phyloP scores from a whole-genome alignment of 73 alveolate genomes.

The Paramecium caudatum region DNA sequence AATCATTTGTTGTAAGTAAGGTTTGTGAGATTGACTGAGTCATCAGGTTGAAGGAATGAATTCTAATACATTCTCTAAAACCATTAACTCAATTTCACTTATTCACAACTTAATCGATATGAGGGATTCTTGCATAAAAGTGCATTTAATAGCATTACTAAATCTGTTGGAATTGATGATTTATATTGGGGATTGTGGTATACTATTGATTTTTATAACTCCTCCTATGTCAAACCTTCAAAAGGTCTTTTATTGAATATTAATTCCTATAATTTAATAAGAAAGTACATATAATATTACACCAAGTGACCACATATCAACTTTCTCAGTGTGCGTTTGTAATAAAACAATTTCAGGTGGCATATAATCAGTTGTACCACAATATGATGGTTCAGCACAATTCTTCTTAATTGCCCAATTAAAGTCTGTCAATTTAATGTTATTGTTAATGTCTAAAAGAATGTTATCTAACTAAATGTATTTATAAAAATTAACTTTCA shows the following conservation, averaged over 20 bases:
- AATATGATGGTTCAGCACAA: conserved; percentile 22
- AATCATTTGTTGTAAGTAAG: neutral
- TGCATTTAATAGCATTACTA: neutral
- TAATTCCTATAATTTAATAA: neutral
- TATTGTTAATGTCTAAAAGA: neutral
- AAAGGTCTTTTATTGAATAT: neutral
- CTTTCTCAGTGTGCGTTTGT: conserved; percentile 82
- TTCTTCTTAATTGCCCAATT: conserved; percentile 7
- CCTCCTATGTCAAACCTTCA: conserved; percentile 12
- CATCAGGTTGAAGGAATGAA: neutral
- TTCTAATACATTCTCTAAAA: neutral
- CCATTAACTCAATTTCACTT: conserved; percentile 10
- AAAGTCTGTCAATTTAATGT: neutral
- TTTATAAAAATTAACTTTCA: neutral
- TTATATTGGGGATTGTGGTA: neutral
- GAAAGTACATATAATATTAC: conserved; percentile 79
- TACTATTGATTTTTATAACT: neutral
- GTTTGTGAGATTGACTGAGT: neutral
- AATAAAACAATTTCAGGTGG: conserved; percentile 83
- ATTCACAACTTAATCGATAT: neutral
- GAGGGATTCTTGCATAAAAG: neutral
- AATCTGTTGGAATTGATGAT: neutral
- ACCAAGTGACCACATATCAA: conserved; percentile 89
- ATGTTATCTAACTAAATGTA: conserved; percentile 13
- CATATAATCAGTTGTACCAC: conserved; percentile 68